Conservation (phyloP, 2,329 filamentous ascomycete species). For the Zymoseptoria crescenta region DNA sequence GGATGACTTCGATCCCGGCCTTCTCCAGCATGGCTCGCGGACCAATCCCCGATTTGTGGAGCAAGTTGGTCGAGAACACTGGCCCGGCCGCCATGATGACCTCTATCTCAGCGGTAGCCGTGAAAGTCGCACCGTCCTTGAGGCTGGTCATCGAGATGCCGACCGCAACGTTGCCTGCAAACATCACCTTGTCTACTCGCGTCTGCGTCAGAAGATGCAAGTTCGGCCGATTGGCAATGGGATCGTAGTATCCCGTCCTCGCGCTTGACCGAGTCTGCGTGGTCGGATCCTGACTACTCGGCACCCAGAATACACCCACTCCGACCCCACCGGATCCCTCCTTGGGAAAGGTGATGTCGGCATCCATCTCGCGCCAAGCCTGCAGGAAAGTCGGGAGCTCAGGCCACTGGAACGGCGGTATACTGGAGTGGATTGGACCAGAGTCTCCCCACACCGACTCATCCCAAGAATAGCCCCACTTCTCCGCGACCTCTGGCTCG, state of each 20-base stretch:
- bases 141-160: conserved; percentile 2
- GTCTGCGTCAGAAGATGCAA: conserved; percentile 6
- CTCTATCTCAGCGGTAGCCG: background rate
- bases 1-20: conserved; percentile 35
- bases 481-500: conserved; percentile 10
- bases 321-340: conserved; percentile 21
- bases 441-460: conserved; percentile 3
- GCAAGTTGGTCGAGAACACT: conserved; percentile 47
- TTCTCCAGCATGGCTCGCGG: conserved; percentile 34
- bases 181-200: background rate
- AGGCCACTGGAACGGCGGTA: conserved; percentile 7
- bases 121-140: background rate
- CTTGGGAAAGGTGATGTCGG: conserved; percentile 10
- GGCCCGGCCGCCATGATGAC: conserved; percentile 52
- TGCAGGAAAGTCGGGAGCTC: conserved; percentile 3
- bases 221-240: conserved; percentile 26
- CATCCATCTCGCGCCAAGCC: conserved; percentile 4
- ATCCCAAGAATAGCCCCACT: conserved; percentile 15
- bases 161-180: conserved; percentile 3
- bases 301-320: conserved; percentile 32
- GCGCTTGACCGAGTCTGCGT: conserved; percentile 31
- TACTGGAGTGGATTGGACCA: conserved; percentile 8
- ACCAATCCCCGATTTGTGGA: conserved; percentile 55
- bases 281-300: conserved; percentile 29
- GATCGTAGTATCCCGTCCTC: conserved; percentile 27